Evolutionary conservation across 371 early-diverging fungal genomes (phyloP), one percentile per base, ranked within the genome.

Genomic region (Coemansia sp.): DNA sequence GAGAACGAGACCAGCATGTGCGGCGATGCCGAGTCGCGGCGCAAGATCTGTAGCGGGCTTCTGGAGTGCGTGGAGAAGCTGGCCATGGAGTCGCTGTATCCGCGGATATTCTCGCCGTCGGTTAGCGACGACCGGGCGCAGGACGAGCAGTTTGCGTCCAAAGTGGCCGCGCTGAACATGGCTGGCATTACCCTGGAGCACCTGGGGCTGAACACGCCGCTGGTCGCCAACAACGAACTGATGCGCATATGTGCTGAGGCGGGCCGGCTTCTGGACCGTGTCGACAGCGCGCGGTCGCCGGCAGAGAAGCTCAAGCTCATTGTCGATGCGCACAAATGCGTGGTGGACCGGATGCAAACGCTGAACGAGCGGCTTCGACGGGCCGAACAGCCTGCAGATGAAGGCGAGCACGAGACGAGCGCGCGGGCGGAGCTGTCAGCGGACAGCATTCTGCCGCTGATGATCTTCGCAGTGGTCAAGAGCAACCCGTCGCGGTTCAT

Each of bases 151-250:
- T 64, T 88, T 11, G 85, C 84, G 47, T 86, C 87, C 57, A 84
- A 86, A 40, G 86, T 88, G 40, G 87, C 86, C 2, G 89, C 89
- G n/a, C 68, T 89, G 11, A 87, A 86, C 52, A 61, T 86, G 41
- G 69, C 87, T 11, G 88, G 85, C 16, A 60, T 89, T 34, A 68
- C 79, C 7, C 65, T 87, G 34, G 77, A 74, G 0, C 86, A 89
- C 57, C 61, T 89, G 48, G 88, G 88, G 0, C 81, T 88, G 20
- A 66, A 79, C 5, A 63, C 81, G 11, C 70, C 52, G 8, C 58
- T 53, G 1, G 47, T 48, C 14, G 14, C 60, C 2, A n/a, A 48
- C 8, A 31, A 31, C n/a, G 55, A 59, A 16, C 57, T 63, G 50
- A 47, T 39, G 34, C 58, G 68, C 2, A 59, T 65, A 16, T 66